Percentiles rank a stretch among this genome's conserved stretches.
Evolutionary conservation across 371 early-diverging fungal species (phyloP).

Genomic region (Syncephalastrum sp.): DNA sequence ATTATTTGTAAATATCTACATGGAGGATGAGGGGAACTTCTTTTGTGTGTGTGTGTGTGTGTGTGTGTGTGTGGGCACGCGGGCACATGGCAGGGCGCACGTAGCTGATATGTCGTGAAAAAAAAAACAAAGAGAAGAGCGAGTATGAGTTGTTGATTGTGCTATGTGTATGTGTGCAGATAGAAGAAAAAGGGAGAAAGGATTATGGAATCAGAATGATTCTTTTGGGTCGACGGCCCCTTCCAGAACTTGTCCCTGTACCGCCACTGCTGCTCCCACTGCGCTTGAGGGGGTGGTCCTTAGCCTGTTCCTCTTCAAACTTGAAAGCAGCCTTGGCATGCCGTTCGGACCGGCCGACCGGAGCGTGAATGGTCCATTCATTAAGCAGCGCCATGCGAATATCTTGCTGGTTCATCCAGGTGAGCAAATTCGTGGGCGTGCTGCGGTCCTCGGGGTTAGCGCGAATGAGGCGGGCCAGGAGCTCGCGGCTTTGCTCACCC

Average conservation of each 20-base stretch:
- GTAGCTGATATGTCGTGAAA: too few species aligned
- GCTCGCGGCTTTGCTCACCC: constrained; percentile 43
- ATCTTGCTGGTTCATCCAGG: constrained; percentile 33
- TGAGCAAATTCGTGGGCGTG: constrained; percentile 38
- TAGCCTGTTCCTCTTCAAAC: constrained; percentile 17
- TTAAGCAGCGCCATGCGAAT: constrained; percentile 26
- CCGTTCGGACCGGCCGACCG: constrained; percentile 29
- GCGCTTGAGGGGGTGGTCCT: constrained; percentile 1
- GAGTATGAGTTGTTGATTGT: too few species aligned
- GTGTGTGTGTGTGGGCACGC: too few species aligned
- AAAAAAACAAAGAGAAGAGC: too few species aligned
- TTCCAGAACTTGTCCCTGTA: not conserved
- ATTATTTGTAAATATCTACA: too few species aligned
- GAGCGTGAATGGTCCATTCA: constrained; percentile 43
- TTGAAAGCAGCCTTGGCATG: constrained; percentile 23
- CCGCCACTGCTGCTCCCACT: not conserved
- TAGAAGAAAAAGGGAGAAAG: too few species aligned
- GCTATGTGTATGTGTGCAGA: too few species aligned
- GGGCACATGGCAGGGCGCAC: too few species aligned
- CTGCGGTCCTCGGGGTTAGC: constrained; percentile 46
- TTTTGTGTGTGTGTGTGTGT: too few species aligned
- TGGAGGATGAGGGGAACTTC: too few species aligned
- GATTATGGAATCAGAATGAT: constrained; percentile 5
- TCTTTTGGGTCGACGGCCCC: not conserved
- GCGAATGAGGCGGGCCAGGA: constrained; percentile 48